A percentile compares a stretch with the other conserved stretches of the same genome.
Conservation (phyloP, 179 eudicot species). For the Camellia oleifera region DNA sequence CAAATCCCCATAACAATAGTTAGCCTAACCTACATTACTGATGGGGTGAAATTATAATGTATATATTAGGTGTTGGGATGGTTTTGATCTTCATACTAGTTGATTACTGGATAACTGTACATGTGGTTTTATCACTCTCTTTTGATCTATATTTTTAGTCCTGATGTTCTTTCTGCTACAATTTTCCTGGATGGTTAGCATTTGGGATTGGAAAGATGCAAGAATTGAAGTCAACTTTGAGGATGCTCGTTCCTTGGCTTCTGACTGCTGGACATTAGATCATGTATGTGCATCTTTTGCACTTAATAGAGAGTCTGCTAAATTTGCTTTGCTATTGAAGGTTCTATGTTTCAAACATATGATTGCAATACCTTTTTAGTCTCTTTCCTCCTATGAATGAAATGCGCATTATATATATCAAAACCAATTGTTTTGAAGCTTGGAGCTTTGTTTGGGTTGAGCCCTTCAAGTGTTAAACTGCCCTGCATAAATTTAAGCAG, state of each 20-base stretch:
- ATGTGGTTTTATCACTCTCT: background rate
- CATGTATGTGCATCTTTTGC: constrained; percentile 42
- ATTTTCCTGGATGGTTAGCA: constrained; percentile 33
- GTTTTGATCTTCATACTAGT: background rate
- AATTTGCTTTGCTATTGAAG: background rate
- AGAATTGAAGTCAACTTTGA: constrained; percentile 54
- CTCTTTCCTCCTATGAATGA: background rate
- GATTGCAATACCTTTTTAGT: too few relatives aligned
- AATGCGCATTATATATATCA: background rate
- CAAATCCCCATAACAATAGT: too few relatives aligned
- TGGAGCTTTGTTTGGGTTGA: background rate
- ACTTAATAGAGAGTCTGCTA: background rate
- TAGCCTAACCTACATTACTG: background rate
- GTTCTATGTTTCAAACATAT: too few relatives aligned
- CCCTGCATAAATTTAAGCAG: background rate
- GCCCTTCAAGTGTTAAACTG: background rate
- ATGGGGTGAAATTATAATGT: background rate
- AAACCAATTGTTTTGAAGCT: background rate
- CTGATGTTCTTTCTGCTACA: constrained; percentile 11
- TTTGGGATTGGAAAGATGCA: constrained; percentile 88
- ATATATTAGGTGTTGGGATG: background rate
- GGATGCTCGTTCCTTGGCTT: constrained; percentile 79
- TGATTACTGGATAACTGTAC: background rate
- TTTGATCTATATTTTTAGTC: background rate
- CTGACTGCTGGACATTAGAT: constrained; percentile 75